phyloP scores from a whole-genome alignment of 2,329 filamentous ascomycete species.

The Pseudogymnoascus sp. region DNA sequence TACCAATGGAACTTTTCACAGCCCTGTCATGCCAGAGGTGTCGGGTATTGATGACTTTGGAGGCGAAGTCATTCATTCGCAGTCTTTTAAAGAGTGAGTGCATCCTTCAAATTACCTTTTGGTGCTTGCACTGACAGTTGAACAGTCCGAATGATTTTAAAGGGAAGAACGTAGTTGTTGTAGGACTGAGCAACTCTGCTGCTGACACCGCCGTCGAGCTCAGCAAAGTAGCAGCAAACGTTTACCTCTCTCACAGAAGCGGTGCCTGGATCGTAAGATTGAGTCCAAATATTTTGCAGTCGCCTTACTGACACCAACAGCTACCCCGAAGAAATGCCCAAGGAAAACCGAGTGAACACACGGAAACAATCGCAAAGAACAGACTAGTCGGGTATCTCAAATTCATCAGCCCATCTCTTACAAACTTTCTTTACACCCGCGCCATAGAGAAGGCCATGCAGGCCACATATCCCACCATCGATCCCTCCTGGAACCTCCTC shows the following conservation, averaged over 20 bases:
- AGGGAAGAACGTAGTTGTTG: conserved; percentile 37
- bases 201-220: conserved; percentile 33
- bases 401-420: background rate
- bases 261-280: conserved; percentile 32
- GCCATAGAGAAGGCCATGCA: conserved; percentile 30
- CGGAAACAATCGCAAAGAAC: background rate
- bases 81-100: conserved; percentile 15
- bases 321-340: conserved; percentile 22
- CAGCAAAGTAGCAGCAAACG: conserved; percentile 30
- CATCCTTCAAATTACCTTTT: background rate
- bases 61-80: conserved; percentile 35
- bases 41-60: conserved; percentile 32
- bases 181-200: conserved; percentile 37
- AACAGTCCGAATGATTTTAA: conserved; percentile 31
- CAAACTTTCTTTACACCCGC: conserved; percentile 8
- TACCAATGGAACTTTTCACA: conserved; percentile 30
- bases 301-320: background rate
- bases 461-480: conserved; percentile 25
- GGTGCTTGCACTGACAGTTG: background rate
- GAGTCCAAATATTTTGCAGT: background rate
- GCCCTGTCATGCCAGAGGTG: conserved; percentile 32
- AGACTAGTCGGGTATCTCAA: background rate
- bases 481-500: conserved; percentile 28
- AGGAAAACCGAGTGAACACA: background rate
- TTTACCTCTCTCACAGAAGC: conserved; percentile 37